Percentiles rank a stretch among this genome's conserved stretches.
Evolutionary conservation across 1,284 basidiomycete species (phyloP).

Genomic region (Trametes sp.): DNA sequence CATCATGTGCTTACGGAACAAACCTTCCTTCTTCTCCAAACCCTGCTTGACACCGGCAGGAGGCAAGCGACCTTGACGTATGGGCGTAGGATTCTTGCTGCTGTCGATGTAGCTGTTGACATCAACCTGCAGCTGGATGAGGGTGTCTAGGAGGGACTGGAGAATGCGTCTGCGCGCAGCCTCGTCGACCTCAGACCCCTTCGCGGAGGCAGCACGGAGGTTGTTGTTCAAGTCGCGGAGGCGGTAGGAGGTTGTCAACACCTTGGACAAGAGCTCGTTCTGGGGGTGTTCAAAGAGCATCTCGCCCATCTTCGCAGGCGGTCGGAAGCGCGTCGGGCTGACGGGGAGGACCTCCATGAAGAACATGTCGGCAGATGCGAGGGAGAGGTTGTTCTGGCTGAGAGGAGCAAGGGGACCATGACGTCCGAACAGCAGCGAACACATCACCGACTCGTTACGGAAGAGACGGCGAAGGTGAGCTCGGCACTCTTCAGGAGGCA

Average conservation of each 20-base stretch:
- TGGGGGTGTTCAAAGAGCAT: slow-evolving; percentile 96
- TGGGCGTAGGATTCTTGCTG: slow-evolving; percentile 90
- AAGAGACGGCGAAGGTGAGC: slow-evolving; percentile 93
- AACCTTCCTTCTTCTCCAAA: slow-evolving; percentile 98
- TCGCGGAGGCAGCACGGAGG: slow-evolving; percentile 67
- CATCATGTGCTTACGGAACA: slow-evolving; percentile 99
- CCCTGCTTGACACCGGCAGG: slow-evolving; percentile 96
- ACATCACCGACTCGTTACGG: slow-evolving; percentile 82
- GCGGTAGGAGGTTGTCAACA: slow-evolving; percentile 84
- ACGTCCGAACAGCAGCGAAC: slow-evolving; percentile 89
- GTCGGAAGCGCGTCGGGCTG: slow-evolving; percentile 95
- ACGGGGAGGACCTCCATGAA: slow-evolving; percentile 95
- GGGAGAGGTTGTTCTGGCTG: slow-evolving; percentile 59
- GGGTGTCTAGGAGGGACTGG: slow-evolving; percentile 77
- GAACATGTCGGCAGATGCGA: slow-evolving; percentile 93
- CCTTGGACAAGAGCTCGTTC: slow-evolving; percentile 90
- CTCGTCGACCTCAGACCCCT: slow-evolving; percentile 65
- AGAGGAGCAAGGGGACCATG: slow-evolving; percentile 86
- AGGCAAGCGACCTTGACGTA: slow-evolving; percentile 91
- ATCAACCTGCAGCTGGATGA: slow-evolving; percentile 93
- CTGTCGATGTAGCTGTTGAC: slow-evolving; percentile 99
- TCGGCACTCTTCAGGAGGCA: slow-evolving; percentile 92
- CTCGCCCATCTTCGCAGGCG: slow-evolving; percentile 93
- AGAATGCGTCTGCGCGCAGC: slow-evolving; percentile 67
- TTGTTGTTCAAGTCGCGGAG: slow-evolving; percentile 82